Base-by-base conservation (phyloP, 208 protist genomes). In the Crithidia acanthocephali region DNA sequence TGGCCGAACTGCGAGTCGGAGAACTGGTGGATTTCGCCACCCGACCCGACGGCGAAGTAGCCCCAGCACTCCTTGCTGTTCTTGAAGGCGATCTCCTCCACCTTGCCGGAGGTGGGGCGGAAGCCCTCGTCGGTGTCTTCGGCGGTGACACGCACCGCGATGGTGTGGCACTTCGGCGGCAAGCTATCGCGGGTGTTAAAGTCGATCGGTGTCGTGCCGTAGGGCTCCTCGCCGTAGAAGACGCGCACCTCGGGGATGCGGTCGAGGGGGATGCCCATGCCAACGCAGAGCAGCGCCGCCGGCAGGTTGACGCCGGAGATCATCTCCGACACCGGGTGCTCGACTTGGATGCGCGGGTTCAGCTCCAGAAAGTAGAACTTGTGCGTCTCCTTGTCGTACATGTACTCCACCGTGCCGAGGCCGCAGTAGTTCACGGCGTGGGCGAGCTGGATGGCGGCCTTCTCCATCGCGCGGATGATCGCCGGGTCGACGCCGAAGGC, bases 1-100 rank as follows among this genome's bases (percentile, higher is more conserved):
- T 99, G 97, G n/a, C 98, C 98, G 80, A 99, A 99, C 80, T 99
- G 98, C 35, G 98, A 99, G 84, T 99, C 98, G 7, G 98, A 91
- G 64, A 89, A 98, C 84, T 97, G 91, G 66, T 99, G 96, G 23
- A 99, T 88, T 33, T 87, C 91, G 52, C 93, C 95, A 9, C 87
- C 82, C 1, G 87, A 81, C 53, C 70, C 68, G 32, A 99, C 89
- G 48, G 95, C 98, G 76, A 99, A 99, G 86, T 99, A 99, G 62
- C 98, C 98, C 98, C 98, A 99, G 60, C 98, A 97, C 75, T 99
- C 97, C 45, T 91, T 93, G 66, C 87, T 96, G 65, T 95, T 97
- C 71, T 95, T 90, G 82, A 99, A 99, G 25, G 88, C 94, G 30
- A 99, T 91, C 68, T 98, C 93, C 32, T 98, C 85, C 64, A 99